These are phyloP conservation scores for Claviceps sp. DNA, from an alignment of 2,329 filamentous ascomycete species.

Conservation along the genomic window DNA sequence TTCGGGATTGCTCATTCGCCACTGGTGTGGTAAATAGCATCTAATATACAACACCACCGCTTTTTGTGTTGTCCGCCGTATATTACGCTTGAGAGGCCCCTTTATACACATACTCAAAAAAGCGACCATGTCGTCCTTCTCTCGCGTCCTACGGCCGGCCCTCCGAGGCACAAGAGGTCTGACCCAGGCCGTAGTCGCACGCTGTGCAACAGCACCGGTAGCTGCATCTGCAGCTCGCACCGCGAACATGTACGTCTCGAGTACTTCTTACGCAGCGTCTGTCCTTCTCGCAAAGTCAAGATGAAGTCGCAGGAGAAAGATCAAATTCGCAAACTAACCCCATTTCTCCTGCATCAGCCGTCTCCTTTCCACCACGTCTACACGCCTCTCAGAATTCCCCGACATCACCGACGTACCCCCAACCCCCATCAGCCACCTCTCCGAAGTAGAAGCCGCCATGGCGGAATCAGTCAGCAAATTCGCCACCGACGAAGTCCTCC, in stretches of 20 bases:
- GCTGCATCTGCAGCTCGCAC: neutral
- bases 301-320: too few species aligned
- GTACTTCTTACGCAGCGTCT: too few species aligned
- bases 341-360: slow-evolving; percentile 20
- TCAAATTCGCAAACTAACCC: too few species aligned
- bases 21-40: too few species aligned
- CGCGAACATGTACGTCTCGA: slow-evolving; percentile 13
- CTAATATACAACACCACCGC: too few species aligned
- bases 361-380: slow-evolving; percentile 46
- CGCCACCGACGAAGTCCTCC: slow-evolving; percentile 74
- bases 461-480: slow-evolving; percentile 83
- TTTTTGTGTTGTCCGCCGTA: neutral
- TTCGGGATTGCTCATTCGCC: too few species aligned
- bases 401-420: slow-evolving; percentile 70
- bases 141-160: slow-evolving; percentile 37
- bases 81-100: too few species aligned
- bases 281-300: too few species aligned
- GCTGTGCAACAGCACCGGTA: neutral
- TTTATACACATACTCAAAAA: neutral
- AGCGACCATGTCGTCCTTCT: slow-evolving; percentile 29
- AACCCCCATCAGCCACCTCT: slow-evolving; percentile 85
- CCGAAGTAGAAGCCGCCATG: slow-evolving; percentile 82
- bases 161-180: slow-evolving; percentile 30
- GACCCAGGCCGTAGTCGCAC: slow-evolving; percentile 14
- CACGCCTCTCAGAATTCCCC: slow-evolving; percentile 30